Evolutionary conservation across 176 grass and related monocot genomes (phyloP).

Genomic region (Raddia distichophylla): DNA sequence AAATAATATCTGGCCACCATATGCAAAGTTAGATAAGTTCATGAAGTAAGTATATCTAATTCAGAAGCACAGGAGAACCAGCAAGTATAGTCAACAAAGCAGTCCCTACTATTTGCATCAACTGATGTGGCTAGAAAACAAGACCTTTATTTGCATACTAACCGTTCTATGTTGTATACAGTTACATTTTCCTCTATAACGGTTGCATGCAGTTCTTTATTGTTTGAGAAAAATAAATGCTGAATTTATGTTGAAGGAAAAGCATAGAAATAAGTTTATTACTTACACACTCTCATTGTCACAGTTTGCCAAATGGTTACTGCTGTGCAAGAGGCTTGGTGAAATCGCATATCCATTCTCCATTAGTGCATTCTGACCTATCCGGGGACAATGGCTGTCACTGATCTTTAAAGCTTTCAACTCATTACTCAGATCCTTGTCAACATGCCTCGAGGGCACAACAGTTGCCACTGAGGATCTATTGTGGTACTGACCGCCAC

Average conservation of each 20-base stretch:
- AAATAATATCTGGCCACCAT: not conserved
- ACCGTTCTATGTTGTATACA: constrained; percentile 3
- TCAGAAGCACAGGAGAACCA: constrained; percentile 8
- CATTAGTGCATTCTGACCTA: constrained; percentile 35
- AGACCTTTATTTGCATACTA: not conserved
- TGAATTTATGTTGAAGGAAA: constrained; percentile 13
- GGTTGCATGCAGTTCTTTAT: constrained; percentile 22
- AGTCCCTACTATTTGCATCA: not conserved
- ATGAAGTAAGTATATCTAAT: constrained; percentile 4
- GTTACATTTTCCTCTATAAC: not conserved
- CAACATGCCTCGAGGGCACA: constrained; percentile 55
- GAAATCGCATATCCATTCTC: constrained; percentile 67
- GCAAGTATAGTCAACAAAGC: not conserved
- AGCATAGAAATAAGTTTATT: constrained; percentile 33
- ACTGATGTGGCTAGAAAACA: constrained; percentile 14
- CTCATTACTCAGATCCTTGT: constrained; percentile 68
- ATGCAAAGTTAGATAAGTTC: not conserved
- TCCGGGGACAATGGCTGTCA: constrained; percentile 38
- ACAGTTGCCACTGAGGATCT: constrained; percentile 35
- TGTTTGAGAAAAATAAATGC: constrained; percentile 12
- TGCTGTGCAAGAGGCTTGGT: constrained; percentile 85
- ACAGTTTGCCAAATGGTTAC: constrained; percentile 60
- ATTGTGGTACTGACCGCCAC: constrained; percentile 43
- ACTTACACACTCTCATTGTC: constrained; percentile 87
- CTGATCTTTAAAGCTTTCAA: constrained; percentile 74